Evolutionary conservation across 2,329 filamentous ascomycete species (phyloP), one percentile per base, ranked within the genome.

Genomic region (Nothophaeocryptopus gaeumannii): DNA sequence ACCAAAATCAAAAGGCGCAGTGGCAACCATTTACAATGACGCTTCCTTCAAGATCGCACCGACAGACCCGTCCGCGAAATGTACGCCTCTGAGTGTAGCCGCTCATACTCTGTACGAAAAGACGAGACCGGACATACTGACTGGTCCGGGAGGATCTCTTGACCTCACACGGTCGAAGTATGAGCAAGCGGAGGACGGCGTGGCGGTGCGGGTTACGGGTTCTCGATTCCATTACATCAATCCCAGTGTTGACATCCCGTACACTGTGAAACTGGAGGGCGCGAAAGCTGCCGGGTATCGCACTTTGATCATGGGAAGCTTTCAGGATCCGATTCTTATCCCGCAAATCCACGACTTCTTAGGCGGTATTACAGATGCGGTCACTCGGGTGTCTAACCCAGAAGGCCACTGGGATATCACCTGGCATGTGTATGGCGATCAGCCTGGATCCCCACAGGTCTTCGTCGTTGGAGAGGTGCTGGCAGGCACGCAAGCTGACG

Each of bases 21-120:
- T 42, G 12, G 46, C 46, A 8, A 49, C 46, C 62, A 2, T 72
- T 69, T 5, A 72, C 70, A 3, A 58, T 72, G 0, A 71, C n/a
- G 42, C 12, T 73, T 0, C 74, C 70, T 81, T 81, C 47, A 76
- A 80, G 37, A 65, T 81, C 3, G 56, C 59, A 2, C 76, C 78
- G 0, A 58, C 72, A 0, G 64, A 69, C 5, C 66, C 71, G 0
- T 52, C 54, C 0, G 67, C 71, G 0, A 64, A 63, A 2, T 81
- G 78, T 52, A 79, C 74, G 0, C 70, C 75, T 0, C 47, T 74
- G 0, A 74, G 72, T 0, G 77, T 81, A 0, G 77, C 77, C 1
- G 75, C 78, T 0, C 78, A 81, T 53, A 74, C 77, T 0, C 59
- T 81, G 9, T 81, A 81, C 44, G 78, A 81, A 64, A 81, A 81